Conservation (phyloP, 768 basidiomycete species). For the Lactarius vividus region DNA sequence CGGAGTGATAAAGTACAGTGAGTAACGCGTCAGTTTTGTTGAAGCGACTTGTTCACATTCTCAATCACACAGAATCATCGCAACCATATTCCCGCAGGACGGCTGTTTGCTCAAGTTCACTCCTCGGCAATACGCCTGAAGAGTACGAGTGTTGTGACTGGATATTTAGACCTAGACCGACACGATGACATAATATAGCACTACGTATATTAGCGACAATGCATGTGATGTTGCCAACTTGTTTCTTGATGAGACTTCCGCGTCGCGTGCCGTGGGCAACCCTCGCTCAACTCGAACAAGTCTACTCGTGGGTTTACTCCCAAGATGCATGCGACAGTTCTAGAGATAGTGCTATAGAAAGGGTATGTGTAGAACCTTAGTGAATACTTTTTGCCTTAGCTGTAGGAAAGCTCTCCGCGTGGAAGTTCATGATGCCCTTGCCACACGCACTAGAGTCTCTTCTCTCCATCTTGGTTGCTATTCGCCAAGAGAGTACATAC, state of each 20-base stretch:
- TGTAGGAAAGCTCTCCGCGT: conserved; percentile 63
- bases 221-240: conserved; percentile 1
- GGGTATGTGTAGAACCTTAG: conserved; percentile 43
- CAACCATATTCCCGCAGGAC: conserved; percentile 96
- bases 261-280: conserved; percentile 79
- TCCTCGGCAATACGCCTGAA: conserved; percentile 42
- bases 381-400: neutral
- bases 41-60: neutral
- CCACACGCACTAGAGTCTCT: conserved; percentile 80
- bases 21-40: conserved; percentile 36
- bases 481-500: conserved; percentile 50
- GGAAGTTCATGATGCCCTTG: conserved; percentile 70
- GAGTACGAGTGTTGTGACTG: neutral
- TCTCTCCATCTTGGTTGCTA: conserved; percentile 57
- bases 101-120: conserved; percentile 79
- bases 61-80: conserved; percentile 66
- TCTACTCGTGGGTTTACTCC: conserved; percentile 72
- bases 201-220: neutral
- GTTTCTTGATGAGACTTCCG: conserved; percentile 44
- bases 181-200: neutral
- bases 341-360: conserved; percentile 57
- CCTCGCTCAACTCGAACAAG: conserved; percentile 65
- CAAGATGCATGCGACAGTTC: conserved; percentile 59
- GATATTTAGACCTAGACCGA: neutral
- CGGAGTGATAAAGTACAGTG: conserved; percentile 79